Evolutionary conservation across 225 moss, liverwort and hornwort genomes (phyloP).

Genomic region (Straminergon stramineum): DNA sequence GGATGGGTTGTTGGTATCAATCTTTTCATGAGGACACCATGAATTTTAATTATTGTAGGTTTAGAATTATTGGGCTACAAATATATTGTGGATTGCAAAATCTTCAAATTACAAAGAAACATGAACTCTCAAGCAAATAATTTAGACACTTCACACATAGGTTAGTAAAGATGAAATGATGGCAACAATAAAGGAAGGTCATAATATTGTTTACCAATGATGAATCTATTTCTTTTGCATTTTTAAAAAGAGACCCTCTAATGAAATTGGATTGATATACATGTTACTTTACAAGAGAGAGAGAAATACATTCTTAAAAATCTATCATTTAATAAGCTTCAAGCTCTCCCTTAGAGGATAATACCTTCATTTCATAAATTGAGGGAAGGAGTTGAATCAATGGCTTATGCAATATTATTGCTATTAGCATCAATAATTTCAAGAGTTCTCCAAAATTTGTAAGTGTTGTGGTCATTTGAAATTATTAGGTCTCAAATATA

Average conservation of each 20-base stretch:
- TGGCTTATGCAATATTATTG: not conserved
- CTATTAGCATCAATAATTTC: not conserved
- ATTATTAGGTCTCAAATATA: not conserved
- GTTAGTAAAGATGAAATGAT: not conserved
- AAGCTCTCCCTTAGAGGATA: rapidly evolving
- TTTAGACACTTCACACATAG: not conserved
- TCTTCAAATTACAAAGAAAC: not conserved
- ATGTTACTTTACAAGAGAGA: rapidly evolving
- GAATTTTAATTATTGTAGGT: not conserved
- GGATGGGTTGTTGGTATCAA: too few species aligned
- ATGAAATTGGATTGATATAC: not conserved
- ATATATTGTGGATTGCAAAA: not conserved
- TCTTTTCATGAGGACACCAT: not conserved
- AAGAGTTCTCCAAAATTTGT: too few species aligned
- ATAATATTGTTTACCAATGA: not conserved
- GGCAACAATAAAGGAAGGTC: rapidly evolving
- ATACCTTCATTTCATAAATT: not conserved
- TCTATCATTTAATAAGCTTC: not conserved
- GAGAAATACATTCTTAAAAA: rapidly evolving
- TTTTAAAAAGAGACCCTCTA: rapidly evolving
- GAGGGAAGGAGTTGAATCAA: rapidly evolving
- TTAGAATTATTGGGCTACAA: not conserved
- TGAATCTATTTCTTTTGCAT: not conserved
- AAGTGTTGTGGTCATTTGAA: too few species aligned
- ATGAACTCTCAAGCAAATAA: rapidly evolving